These are phyloP conservation scores for Fraxinus sp. DNA, from an alignment of 305 asterid species.

Conservation along the genomic window DNA sequence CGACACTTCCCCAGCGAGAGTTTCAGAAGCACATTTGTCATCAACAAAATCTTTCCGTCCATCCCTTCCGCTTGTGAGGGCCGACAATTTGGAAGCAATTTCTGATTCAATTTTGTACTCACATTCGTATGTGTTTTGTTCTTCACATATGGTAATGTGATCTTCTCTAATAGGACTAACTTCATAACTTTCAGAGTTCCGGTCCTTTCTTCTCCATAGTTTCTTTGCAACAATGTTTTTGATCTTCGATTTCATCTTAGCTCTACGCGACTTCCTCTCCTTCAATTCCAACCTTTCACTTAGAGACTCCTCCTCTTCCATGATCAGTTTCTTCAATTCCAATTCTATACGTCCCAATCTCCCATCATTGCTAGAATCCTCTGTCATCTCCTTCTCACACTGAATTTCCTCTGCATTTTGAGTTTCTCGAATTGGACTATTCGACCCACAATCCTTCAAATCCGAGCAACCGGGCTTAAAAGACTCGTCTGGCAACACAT, in stretches of 20 bases:
- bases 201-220: slow-evolving; percentile 36
- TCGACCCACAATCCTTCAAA: background rate
- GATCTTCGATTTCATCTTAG: slow-evolving; percentile 57
- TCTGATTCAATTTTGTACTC: slow-evolving; percentile 16
- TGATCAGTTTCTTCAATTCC: slow-evolving; percentile 23
- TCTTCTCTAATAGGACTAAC: background rate
- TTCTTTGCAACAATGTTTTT: slow-evolving; percentile 48
- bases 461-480: background rate
- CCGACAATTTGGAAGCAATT: slow-evolving; percentile 15
- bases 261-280: slow-evolving; percentile 40
- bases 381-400: slow-evolving; percentile 23
- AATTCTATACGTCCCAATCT: slow-evolving; percentile 20
- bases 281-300: slow-evolving; percentile 25
- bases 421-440: slow-evolving; percentile 25
- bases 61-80: slow-evolving; percentile 20
- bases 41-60: slow-evolving; percentile 17
- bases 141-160: slow-evolving; percentile 13
- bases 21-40: background rate
- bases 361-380: slow-evolving; percentile 14
- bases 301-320: slow-evolving; percentile 20
- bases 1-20: slow-evolving; percentile 12
- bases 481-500: background rate
- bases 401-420: slow-evolving; percentile 35
- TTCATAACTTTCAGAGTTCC: slow-evolving; percentile 6
- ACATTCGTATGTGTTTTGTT: slow-evolving; percentile 3